Conservation (phyloP, 176 grass and related monocot species). For the Oryza meyeriana region DNA sequence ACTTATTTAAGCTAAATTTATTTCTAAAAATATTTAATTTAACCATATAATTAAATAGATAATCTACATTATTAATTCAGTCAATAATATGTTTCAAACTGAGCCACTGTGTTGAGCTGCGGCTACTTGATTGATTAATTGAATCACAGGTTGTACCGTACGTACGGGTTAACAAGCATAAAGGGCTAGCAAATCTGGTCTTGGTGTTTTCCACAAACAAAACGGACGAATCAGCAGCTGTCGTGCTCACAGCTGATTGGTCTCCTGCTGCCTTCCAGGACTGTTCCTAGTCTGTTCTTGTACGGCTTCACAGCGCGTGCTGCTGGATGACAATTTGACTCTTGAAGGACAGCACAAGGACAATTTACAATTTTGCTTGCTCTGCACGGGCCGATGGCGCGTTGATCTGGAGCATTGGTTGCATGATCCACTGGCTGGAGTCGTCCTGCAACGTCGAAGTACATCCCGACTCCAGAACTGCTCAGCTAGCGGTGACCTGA, state of each 20-base stretch:
- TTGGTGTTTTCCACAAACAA: not conserved
- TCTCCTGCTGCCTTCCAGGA: not conserved
- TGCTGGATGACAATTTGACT: not conserved
- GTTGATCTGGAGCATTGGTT: not conserved
- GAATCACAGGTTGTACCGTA: not conserved
- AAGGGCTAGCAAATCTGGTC: not conserved
- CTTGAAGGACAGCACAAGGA: not conserved
- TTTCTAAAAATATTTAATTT: too few relatives aligned
- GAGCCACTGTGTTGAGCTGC: not conserved
- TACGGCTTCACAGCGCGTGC: not conserved
- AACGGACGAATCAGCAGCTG: too few relatives aligned
- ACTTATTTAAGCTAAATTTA: too few relatives aligned
- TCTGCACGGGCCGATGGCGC: not conserved
- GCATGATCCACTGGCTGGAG: not conserved
- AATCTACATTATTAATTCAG: too few relatives aligned
- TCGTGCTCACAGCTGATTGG: not conserved
- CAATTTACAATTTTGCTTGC: not conserved
- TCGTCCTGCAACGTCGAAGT: not conserved
- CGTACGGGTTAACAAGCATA: not conserved
- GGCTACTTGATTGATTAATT: not conserved
- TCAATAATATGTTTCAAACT: too few relatives aligned
- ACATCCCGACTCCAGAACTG: not conserved
- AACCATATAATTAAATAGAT: too few relatives aligned
- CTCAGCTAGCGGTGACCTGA: not conserved
- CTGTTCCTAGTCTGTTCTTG: not conserved